These are phyloP conservation scores for Colletotrichum sp. DNA, from an alignment of 2,329 filamentous ascomycete genomes.

Conservation along the genomic window DNA sequence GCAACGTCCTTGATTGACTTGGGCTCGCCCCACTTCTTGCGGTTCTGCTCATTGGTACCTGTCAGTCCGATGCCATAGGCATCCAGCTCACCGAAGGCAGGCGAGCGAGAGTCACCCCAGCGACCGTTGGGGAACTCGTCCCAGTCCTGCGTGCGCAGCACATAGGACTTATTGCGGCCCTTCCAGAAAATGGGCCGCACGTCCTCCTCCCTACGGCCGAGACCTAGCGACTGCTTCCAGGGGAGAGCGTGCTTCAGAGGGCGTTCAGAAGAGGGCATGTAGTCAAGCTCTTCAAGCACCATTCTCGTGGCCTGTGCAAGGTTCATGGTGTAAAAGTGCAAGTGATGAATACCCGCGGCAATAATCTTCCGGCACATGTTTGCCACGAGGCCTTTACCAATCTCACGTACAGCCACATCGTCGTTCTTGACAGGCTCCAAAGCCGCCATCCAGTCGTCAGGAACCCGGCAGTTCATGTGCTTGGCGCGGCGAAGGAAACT, in stretches of 20 bases:
- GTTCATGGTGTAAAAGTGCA: conserved; percentile 99
- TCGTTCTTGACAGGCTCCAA: conserved; percentile 97
- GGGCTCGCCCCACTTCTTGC: conserved; percentile 92
- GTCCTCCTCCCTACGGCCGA: conserved; percentile 89
- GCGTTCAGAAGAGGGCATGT: conserved; percentile 78
- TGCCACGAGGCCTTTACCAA: conserved; percentile 86
- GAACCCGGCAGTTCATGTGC: conserved; percentile 88
- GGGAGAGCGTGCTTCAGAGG: conserved; percentile 90
- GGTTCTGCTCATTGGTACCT: conserved; percentile 94
- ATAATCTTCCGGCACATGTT: conserved; percentile 90
- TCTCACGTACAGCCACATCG: conserved; percentile 87
- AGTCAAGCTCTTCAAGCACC: conserved; percentile 87
- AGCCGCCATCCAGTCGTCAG: conserved; percentile 78
- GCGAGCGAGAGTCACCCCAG: conserved; percentile 96
- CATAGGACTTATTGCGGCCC: conserved; percentile 94
- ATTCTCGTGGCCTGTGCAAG: conserved; percentile 91
- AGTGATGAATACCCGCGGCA: conserved; percentile 79
- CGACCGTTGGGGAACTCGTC: conserved; percentile 98
- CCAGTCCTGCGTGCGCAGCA: conserved; percentile 96
- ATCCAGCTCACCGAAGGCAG: conserved; percentile 94
- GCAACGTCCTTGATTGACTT: conserved; percentile 80
- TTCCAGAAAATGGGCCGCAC: conserved; percentile 99
- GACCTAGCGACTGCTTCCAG: conserved; percentile 92
- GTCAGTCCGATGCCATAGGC: conserved; percentile 93
- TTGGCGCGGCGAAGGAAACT: conserved; percentile 89